A percentile compares a stretch with the other conserved stretches of the same genome.
Evolutionary conservation across 2,329 filamentous ascomycete species (phyloP).

Genomic region (Sporothrix phasma): DNA sequence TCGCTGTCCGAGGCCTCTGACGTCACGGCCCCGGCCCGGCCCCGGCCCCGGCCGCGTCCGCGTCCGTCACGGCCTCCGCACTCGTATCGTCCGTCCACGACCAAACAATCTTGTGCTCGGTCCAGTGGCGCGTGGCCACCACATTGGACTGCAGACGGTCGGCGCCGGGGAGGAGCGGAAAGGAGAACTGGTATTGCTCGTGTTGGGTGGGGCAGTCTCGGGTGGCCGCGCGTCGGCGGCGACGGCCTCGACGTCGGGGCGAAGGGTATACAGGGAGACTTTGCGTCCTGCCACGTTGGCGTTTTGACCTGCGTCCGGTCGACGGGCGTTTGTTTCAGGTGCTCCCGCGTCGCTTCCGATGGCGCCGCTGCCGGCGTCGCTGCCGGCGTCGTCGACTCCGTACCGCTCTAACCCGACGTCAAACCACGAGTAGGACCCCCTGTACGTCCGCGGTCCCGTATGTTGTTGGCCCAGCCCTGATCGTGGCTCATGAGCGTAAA

Average conservation of each 20-base stretch:
- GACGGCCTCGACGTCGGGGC: neutral
- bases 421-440: conserved; percentile 51
- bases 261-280: neutral
- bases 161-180: conserved; percentile 28
- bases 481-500: conserved; percentile 49
- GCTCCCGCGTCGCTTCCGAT: too few species aligned
- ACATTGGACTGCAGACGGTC: conserved; percentile 40
- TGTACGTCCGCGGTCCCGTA: conserved; percentile 31
- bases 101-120: conserved; percentile 44
- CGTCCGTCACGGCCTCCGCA: too few species aligned
- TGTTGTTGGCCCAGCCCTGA: conserved; percentile 44
- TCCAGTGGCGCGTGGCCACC: conserved; percentile 26
- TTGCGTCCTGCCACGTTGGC: neutral
- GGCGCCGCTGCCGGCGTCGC: too few species aligned
- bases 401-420: conserved; percentile 51
- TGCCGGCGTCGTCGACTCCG: conserved; percentile 26
- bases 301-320: neutral
- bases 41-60: neutral
- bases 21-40: neutral
- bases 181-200: conserved; percentile 28
- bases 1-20: too few species aligned
- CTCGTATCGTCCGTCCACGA: conserved; percentile 35
- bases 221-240: neutral
- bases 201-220: neutral
- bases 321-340: too few species aligned